A percentile compares a stretch with the other conserved stretches of the same genome.
Conservation (phyloP, 345 rosid species). For the Populus nigra region DNA sequence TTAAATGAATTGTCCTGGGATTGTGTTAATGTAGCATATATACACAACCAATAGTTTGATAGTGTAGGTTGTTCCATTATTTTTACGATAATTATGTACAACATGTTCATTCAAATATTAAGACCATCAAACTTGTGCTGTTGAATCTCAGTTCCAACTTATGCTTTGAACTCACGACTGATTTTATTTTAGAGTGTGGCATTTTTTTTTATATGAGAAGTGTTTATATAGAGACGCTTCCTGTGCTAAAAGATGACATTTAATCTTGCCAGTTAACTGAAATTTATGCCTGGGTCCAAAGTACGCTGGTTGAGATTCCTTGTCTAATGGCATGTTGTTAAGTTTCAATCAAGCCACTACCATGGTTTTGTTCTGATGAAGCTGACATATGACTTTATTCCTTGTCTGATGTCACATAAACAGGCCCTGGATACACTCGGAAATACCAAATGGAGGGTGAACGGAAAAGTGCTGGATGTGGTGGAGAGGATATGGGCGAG, state of each 20-base stretch:
- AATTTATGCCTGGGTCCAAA: background rate
- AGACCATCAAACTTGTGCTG: background rate
- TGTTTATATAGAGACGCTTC: background rate
- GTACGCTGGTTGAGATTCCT: background rate
- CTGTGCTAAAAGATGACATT: background rate
- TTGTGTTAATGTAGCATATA: background rate
- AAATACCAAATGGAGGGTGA: constrained; percentile 39
- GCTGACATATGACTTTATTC: background rate
- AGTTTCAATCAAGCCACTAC: background rate
- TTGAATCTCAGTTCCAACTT: background rate
- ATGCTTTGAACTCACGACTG: background rate
- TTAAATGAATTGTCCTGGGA: background rate
- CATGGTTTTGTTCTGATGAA: background rate
- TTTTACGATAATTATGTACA: background rate
- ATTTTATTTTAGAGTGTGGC: background rate
- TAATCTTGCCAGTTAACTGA: background rate
- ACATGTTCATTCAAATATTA: background rate
- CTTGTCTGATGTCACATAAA: constrained; percentile 1
- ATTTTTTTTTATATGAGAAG: background rate
- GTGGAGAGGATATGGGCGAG: constrained; percentile 33
- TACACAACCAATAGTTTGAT: background rate
- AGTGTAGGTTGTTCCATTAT: background rate
- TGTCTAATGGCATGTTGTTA: background rate
- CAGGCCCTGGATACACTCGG: constrained; percentile 39
- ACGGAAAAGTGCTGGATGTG: constrained; percentile 28